Percentiles rank a stretch among this genome's conserved stretches.
Conservation (phyloP, 2,329 filamentous ascomycete species). For the Simplicillium aogashimaense region DNA sequence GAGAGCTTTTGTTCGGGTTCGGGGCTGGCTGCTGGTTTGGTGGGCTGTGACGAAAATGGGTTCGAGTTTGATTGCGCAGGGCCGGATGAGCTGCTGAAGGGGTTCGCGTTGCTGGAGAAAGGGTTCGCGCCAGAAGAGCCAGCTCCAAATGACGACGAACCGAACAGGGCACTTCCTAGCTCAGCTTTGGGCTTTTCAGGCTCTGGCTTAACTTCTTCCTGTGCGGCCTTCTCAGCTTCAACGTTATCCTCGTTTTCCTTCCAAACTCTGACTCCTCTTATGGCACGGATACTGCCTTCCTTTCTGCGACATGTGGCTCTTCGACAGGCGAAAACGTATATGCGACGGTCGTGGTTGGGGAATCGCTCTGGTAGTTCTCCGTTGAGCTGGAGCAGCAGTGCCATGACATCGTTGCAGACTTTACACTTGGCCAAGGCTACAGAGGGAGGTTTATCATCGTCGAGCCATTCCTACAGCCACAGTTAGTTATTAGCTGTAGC, state of each 20-base stretch:
- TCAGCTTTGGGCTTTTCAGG: constrained; percentile 25
- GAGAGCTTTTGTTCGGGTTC: constrained; percentile 27
- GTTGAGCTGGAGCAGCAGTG: constrained; percentile 81
- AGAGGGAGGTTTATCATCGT: constrained; percentile 59
- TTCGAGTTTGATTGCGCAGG: constrained; percentile 21
- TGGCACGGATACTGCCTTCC: constrained; percentile 66
- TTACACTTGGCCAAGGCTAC: constrained; percentile 75
- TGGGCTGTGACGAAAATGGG: constrained; percentile 14
- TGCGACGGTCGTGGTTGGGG: constrained; percentile 72
- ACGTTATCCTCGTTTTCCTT: constrained; percentile 22
- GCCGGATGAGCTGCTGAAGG: constrained; percentile 27
- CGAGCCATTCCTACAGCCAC: constrained; percentile 65
- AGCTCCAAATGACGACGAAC: constrained; percentile 40
- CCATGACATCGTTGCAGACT: constrained; percentile 75
- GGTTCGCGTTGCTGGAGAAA: constrained; percentile 45
- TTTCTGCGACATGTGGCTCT: constrained; percentile 72
- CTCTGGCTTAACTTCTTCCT: constrained; percentile 20
- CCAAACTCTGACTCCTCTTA: constrained; percentile 57
- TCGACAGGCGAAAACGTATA: constrained; percentile 81
- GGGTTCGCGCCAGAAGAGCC: constrained; percentile 40
- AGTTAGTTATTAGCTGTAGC: constrained; percentile 7
- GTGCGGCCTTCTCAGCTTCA: constrained; percentile 18
- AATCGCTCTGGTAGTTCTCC: constrained; percentile 81
- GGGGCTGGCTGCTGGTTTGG: constrained; percentile 9
- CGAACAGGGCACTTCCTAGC: constrained; percentile 62